Conservation (phyloP, 2,329 filamentous ascomycete species). For the Pezicula neosporulosa region DNA sequence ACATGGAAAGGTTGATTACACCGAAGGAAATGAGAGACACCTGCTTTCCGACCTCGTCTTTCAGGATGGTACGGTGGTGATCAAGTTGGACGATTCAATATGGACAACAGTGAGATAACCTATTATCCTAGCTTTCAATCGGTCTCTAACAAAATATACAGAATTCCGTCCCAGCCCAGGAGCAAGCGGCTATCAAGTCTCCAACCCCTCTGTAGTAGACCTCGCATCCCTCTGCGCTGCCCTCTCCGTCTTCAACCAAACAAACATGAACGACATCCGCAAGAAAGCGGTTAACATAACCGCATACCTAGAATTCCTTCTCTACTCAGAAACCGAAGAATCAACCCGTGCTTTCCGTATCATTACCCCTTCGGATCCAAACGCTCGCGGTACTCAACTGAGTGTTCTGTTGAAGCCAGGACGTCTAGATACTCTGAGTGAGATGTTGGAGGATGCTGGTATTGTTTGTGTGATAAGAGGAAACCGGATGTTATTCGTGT, state of each 20-base stretch:
- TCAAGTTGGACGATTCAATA: conserved; percentile 72
- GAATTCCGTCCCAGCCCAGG: conserved; percentile 73
- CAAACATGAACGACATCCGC: conserved; percentile 65
- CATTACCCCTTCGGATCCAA: conserved; percentile 28
- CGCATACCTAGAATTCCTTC: conserved; percentile 69
- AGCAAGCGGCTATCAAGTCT: conserved; percentile 79
- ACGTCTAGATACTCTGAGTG: conserved; percentile 65
- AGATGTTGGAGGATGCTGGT: conserved; percentile 61
- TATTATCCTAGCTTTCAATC: conserved; percentile 24
- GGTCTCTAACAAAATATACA: conserved; percentile 21
- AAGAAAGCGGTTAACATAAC: conserved; percentile 72
- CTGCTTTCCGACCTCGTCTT: conserved; percentile 61
- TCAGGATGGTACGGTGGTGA: conserved; percentile 87
- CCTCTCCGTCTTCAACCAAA: conserved; percentile 70
- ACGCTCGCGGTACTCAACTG: conserved; percentile 50
- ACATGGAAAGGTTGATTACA: conserved; percentile 56
- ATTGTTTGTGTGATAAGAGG: conserved; percentile 80
- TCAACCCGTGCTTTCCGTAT: conserved; percentile 39
- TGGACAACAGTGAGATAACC: conserved; percentile 57
- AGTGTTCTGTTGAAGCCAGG: conserved; percentile 68
- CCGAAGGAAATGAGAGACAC: conserved; percentile 35
- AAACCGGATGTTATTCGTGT: conserved; percentile 83
- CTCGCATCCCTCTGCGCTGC: conserved; percentile 71
- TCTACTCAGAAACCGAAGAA: conserved; percentile 38
- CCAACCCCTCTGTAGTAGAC: conserved; percentile 78